These are phyloP conservation scores for Amanita rubescens DNA, from an alignment of 768 basidiomycete genomes.

Conservation along the genomic window DNA sequence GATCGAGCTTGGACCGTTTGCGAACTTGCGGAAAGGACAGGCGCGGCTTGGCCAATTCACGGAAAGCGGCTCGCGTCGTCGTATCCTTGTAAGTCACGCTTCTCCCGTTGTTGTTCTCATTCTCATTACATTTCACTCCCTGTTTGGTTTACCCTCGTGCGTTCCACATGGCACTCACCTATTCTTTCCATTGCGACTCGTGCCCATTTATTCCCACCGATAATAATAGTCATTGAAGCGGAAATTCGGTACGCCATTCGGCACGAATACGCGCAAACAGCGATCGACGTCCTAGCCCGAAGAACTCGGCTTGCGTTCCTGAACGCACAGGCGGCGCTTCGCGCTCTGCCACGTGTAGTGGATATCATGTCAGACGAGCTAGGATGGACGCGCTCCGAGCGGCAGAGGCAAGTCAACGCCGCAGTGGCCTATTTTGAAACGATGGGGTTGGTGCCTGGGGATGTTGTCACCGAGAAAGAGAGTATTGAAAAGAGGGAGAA, in stretches of 20 bases:
- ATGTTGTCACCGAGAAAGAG: slow-evolving; percentile 20
- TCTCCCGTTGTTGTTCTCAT: neutral
- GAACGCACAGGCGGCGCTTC: slow-evolving; percentile 78
- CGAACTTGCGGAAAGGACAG: slow-evolving; percentile 70
- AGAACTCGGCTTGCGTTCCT: slow-evolving; percentile 90
- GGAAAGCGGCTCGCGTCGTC: slow-evolving; percentile 62
- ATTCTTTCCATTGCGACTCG: neutral
- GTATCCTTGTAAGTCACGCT: slow-evolving; percentile 60
- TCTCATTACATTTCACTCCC: neutral
- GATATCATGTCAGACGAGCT: slow-evolving; percentile 89
- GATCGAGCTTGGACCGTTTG: slow-evolving; percentile 96
- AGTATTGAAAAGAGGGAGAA: slow-evolving; percentile 19
- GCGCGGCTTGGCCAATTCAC: slow-evolving; percentile 79
- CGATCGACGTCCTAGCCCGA: slow-evolving; percentile 87
- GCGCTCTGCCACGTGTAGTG: slow-evolving; percentile 79
- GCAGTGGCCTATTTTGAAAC: slow-evolving; percentile 64
- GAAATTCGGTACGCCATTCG: slow-evolving; percentile 86
- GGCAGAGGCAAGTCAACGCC: slow-evolving; percentile 47
- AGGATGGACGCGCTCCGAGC: slow-evolving; percentile 59
- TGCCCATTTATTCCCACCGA: neutral
- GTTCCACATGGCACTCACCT: no score
- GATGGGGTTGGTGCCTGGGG: slow-evolving; percentile 75
- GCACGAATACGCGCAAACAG: slow-evolving; percentile 90
- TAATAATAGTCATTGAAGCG: slow-evolving; percentile 71
- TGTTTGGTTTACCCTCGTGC: neutral